Evolutionary conservation across 805 yeast species (phyloP).

Genomic region (Suhomyces sp.): DNA sequence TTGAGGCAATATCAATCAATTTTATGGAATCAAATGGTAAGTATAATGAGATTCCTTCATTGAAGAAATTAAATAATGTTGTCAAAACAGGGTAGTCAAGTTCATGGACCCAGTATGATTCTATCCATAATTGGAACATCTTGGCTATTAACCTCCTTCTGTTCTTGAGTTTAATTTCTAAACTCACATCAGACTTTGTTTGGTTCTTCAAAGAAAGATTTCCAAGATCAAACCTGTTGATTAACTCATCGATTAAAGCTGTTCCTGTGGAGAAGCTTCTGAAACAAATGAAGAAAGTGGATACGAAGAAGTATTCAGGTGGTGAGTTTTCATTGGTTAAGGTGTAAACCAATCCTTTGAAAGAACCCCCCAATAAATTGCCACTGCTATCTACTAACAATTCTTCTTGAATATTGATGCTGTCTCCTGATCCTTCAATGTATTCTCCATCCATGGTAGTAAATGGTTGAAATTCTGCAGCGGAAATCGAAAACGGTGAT

Average conservation of each 20-base stretch:
- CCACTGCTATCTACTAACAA: constrained; percentile 52
- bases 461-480: constrained; percentile 36
- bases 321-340: constrained; percentile 65
- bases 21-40: constrained; percentile 67
- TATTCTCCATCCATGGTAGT: constrained; percentile 19
- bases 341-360: constrained; percentile 63
- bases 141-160: constrained; percentile 68
- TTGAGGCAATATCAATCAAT: constrained; percentile 62
- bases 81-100: constrained; percentile 62
- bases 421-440: constrained; percentile 5
- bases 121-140: constrained; percentile 81
- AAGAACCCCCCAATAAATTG: constrained; percentile 65
- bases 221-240: constrained; percentile 60
- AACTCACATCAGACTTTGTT: constrained; percentile 18
- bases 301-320: constrained; percentile 65
- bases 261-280: constrained; percentile 66
- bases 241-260: constrained; percentile 67
- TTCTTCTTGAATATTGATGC: constrained; percentile 40
- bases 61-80: constrained; percentile 72
- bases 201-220: constrained; percentile 21
- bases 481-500: constrained; percentile 33
- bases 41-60: constrained; percentile 63
- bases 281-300: constrained; percentile 77
- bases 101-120: constrained; percentile 79
- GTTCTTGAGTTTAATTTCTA: constrained; percentile 44